Evolutionary conservation across 2,329 filamentous ascomycete genomes (phyloP), one percentile per base, ranked within the genome.

Genomic region (Colletotrichum paranaense): DNA sequence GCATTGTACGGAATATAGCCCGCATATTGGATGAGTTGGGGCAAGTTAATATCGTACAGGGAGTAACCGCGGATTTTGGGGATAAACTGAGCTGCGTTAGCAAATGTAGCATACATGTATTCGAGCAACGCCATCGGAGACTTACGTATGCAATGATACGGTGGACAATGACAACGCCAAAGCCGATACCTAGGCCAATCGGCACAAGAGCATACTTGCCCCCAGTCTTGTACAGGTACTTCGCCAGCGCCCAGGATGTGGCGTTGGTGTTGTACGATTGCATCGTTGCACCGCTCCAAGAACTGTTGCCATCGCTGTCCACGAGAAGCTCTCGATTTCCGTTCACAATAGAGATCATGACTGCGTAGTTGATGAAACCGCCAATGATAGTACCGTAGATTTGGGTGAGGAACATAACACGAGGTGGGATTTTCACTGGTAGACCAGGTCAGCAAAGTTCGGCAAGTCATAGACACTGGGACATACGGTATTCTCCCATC

Each of bases 401-500:
- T 42, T 90, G 88, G 0, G 87, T 90, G 5, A 85, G 75, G 75
- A 90, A 90, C 88, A 90, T 90, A 62, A 84, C 78, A 0, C 87
- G 84, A 2, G 87, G 88, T 1, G 88, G 87, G 6, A 90, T 87
- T 75, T 91, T 91, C 76, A 88, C 84, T 86, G 30, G n/a, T 75
- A 35, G 46, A 12, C 22, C 32, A 0, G 14, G 62, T 84, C 56
- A 81, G 77, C 59, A 28, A 9, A 16, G 14, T 26, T 19, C 6
- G n/a, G 0, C 22, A 8, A 4, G 24, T 22, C 2, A 22, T 11
- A 1, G 4, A 6, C 0, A 3, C 6, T 32, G 11, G 24, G 4
- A 81, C 85, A 64, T 80, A 87, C 87, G 84, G 63, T 91, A 91
- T 81, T 90, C 87, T 24, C 89, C 89, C 83, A 90, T 85, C 80